Evolutionary conservation across 2,329 filamentous ascomycete genomes (phyloP), one percentile per base, ranked within the genome.

Genomic region (Paecilomyces sp.): DNA sequence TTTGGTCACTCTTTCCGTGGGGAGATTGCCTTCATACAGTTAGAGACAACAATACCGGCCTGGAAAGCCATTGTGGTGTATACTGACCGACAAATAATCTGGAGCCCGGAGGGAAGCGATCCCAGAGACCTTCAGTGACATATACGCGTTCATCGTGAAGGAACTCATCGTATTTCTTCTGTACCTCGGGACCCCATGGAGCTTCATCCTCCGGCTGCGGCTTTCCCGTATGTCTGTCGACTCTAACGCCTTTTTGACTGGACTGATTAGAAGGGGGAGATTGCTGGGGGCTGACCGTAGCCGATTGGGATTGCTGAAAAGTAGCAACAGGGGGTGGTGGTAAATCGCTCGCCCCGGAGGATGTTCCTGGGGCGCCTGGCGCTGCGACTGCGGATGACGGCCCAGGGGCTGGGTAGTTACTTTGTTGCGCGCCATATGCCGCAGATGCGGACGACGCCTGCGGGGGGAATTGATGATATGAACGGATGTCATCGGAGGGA

Each of bases 1-100:
- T 76, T 97, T 97, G 6, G 91, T 94, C 13, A 96, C 92, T 70
- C 92, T 88, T 72, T 97, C 93, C 57, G 90, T 93, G 1, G 92
- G 92, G 11, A 99, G 82, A 71, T 97, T 99, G 58, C 92, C 92
- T 91, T 70, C 58, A 72, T 58, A 36, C 18, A 28, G 57, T 33
- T 47, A 33, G 54, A 33, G 47, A 47, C 6, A 51, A 34, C 31
- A 36, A 34, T 41, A 34, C 12, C 57, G 18, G 50, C n/a, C 31
- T 25, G 7, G 24, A 41, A 58, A 18, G 41, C n/a, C 6, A 47
- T 47, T 47, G 28, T 36, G 28, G 28, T 31, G 24, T 31, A 61
- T 58, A 74, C 77, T 68, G 56, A 78, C 79, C 79, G 60, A 82
- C 77, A 69, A 82, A 82, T 30, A 82, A 64, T 59, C 79, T 70